Conservation (phyloP, 805 yeast species). For the Ogataea angusta region DNA sequence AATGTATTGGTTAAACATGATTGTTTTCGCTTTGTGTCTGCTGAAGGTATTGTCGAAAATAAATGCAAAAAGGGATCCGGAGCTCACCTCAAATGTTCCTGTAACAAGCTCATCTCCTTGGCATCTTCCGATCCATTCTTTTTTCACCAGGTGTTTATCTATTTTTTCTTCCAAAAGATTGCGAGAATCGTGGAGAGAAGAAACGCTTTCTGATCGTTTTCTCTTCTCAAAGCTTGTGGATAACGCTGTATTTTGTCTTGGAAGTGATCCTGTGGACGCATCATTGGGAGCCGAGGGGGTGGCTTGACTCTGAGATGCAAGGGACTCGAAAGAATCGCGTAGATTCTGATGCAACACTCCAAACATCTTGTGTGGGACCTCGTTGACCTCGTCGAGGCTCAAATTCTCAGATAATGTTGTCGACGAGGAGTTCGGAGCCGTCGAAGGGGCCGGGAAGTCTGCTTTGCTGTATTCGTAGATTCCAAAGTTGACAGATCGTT, state of each 20-base stretch:
- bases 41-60: constrained; percentile 91
- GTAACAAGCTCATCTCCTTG: constrained; percentile 58
- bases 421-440: constrained; percentile 16
- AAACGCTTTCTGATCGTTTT: constrained; percentile 21
- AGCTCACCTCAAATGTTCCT: constrained; percentile 56
- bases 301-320: constrained; percentile 10
- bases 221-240: constrained; percentile 6
- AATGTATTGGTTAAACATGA: constrained; percentile 57
- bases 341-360: constrained; percentile 17
- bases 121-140: constrained; percentile 55
- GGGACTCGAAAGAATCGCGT: constrained; percentile 22
- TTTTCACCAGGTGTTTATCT: constrained; percentile 46
- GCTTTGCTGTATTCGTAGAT: constrained; percentile 30
- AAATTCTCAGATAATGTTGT: constrained; percentile 21
- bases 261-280: not conserved
- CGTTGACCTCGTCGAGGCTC: constrained; percentile 30
- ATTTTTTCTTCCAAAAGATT: constrained; percentile 52
- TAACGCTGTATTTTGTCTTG: not conserved
- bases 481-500: constrained; percentile 49
- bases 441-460: constrained; percentile 12
- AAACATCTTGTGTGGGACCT: constrained; percentile 30
- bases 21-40: constrained; percentile 77
- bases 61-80: constrained; percentile 78
- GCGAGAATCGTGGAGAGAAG: constrained; percentile 31
- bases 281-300: constrained; percentile 1